These are phyloP conservation scores for Leccinum rimulosum DNA, from an alignment of 768 basidiomycete species.

Conservation along the genomic window DNA sequence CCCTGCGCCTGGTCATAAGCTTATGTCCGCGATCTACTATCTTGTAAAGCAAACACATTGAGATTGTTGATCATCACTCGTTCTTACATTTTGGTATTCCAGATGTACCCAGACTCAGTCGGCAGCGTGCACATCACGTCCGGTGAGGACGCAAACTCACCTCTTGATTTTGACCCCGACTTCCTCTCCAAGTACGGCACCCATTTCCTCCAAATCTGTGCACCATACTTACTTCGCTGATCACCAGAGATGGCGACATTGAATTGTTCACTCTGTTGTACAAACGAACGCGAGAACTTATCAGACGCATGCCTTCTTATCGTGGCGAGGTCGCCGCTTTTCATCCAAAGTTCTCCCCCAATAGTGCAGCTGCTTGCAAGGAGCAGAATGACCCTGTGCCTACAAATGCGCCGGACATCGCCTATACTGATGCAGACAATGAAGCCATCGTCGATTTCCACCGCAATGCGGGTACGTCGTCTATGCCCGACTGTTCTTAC, in stretches of 20 bases:
- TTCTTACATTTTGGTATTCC: not conserved
- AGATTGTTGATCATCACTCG: not conserved
- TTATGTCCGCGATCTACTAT: conserved; percentile 31
- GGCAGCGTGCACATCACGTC: conserved; percentile 50
- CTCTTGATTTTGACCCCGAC: conserved; percentile 44
- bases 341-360: conserved; percentile 31
- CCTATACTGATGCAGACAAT: not conserved
- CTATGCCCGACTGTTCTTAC: no score
- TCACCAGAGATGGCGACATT: conserved; percentile 35
- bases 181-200: conserved; percentile 41
- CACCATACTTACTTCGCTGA: not conserved
- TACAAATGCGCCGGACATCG: not conserved
- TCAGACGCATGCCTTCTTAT: conserved; percentile 47
- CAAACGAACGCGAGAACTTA: conserved; percentile 53
- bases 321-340: conserved; percentile 17
- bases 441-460: not conserved
- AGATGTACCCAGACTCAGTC: conserved; percentile 44
- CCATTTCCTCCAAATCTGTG: not conserved
- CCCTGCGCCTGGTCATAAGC: conserved; percentile 20
- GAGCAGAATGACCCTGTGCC: conserved; percentile 18
- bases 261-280: conserved; percentile 48
- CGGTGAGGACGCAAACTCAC: conserved; percentile 39
- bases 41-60: conserved; percentile 24
- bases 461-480: not conserved
- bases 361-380: conserved; percentile 27